Base-by-base conservation (phyloP, 2,329 filamentous ascomycete species). In the Venturia oleaginea region DNA sequence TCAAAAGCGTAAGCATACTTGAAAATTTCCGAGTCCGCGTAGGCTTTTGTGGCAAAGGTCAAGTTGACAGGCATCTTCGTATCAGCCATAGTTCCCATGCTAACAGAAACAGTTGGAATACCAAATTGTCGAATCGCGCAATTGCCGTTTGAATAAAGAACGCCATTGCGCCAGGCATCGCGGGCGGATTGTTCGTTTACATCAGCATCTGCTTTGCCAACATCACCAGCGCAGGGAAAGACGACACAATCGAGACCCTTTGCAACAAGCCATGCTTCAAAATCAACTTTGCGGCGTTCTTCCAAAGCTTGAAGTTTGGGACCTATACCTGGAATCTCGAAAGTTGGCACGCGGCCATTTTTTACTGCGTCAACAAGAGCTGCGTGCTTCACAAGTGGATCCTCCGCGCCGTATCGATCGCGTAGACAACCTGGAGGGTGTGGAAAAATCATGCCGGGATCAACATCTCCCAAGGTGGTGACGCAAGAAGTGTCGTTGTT, bases 91-190 rank as follows among this genome's bases (percentile, higher is more conserved):
- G 74, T 63, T 0, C 81, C 81, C 81, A 83, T 83, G 0, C 79
- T 76, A 0, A 82, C 77, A 0, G 74, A 78, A 3, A 83, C 74
- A 0, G 77, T 80, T 0, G 81, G 82, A 0, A 84, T 74, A 0
- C 81, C 81, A 4, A 83, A 73, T 43, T 83, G 80, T 17, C 80
- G 74, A 1, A 84, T 70, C 0, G 77, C 78, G 1, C 78, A 70
- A 61, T 81, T 81, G 1, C 81, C 80, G 65, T 83, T 81, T 2
- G 76, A 77, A 63, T 81, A 83, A 24, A 75, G 75, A 4, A 82
- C 76, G 0, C 81, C 81, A 60, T 83, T 80, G 32, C 71, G 73
- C 70, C 75, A 75, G 0, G 77, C 77, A 60, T 75, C 71, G 13
- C 66, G 65, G 0, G 78, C 69, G 46, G 37, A 40, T 6, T 27